Evolutionary conservation across 176 grass and related monocot genomes (phyloP), one percentile per base, ranked within the genome.

Genomic region (Phyllostachys edulis): DNA sequence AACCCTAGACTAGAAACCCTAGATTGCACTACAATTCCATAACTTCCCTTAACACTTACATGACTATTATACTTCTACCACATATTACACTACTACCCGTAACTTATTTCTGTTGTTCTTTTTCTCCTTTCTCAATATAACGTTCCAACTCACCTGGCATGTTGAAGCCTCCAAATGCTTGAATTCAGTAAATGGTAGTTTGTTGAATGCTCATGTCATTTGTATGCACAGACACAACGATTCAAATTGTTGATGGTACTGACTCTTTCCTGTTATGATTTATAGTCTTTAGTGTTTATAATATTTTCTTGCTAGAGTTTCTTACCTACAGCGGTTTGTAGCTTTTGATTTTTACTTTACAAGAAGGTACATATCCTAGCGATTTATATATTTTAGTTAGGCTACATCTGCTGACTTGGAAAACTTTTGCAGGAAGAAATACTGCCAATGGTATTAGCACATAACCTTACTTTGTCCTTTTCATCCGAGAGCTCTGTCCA

Each of bases 401-500:
- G 49, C 17, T 26, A 50, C 21, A 16, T 72, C 57, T 34, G 29
- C 63, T 90, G 76, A 51, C 37, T 9, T 80, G 16, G 47, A 60
- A 61, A 80, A 32, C 24, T 73, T 75, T 89, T 39, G 63, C 85
- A 99, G 96, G 93, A 94, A 81, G 96, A 99, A 64, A 85, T 99
- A 90, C 26, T 85, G 39, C 96, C 96, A 26, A 87, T 99, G 91
- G 89, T 95, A 57, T 85, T 92, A 85, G 80, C 55, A 67, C 93
- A 95, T 79, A 94, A 94, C 68, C 85, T 99, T 49, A 92, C 91
- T 27, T 81, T 99, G 67, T 90, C 96, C 61, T 99, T 96, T 92
- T 99, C 96, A 69, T 96, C 96, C 13, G 96, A 96, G 89, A 99
- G 87, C 77, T 99, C 96, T 79, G 73, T 99, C 78, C 91, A 96